Evolutionary conservation across 2,329 filamentous ascomycete species (phyloP).

Genomic region (Neurospora sp.): DNA sequence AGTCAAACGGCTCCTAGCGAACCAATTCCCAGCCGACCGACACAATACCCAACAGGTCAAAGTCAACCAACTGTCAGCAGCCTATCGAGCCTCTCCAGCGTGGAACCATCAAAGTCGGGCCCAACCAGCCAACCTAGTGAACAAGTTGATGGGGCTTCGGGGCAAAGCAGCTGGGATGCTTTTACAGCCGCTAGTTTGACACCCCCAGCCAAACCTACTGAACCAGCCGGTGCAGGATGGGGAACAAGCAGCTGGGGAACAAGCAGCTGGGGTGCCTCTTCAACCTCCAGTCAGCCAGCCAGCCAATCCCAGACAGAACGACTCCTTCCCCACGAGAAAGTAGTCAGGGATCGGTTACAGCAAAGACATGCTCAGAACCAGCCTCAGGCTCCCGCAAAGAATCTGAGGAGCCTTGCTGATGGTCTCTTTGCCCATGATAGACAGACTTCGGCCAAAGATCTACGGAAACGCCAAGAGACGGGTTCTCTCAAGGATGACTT

Average conservation of each 20-base stretch:
- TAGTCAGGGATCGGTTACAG: not conserved
- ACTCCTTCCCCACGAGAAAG: not conserved
- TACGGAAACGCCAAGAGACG: not conserved
- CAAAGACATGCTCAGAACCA: not conserved
- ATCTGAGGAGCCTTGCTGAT: not conserved
- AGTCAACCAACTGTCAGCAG: not conserved
- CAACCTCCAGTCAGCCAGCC: not conserved
- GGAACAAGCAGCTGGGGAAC: not conserved
- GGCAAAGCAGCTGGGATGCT: not conserved
- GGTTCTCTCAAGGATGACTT: not conserved
- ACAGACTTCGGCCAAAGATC: not conserved
- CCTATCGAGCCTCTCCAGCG: not conserved
- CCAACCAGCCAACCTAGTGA: not conserved
- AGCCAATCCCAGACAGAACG: not conserved
- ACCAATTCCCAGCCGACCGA: not conserved
- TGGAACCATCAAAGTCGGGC: not conserved
- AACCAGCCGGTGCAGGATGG: not conserved
- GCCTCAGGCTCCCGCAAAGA: not conserved
- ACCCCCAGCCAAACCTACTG: not conserved
- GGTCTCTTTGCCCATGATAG: not conserved
- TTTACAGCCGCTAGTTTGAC: not conserved
- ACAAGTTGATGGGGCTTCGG: not conserved
- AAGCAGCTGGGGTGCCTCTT: not conserved
- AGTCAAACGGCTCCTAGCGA: not conserved
- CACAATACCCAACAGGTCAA: not conserved